Conservation (phyloP, 257 asterid species). For the Leptodermis oblonga region DNA sequence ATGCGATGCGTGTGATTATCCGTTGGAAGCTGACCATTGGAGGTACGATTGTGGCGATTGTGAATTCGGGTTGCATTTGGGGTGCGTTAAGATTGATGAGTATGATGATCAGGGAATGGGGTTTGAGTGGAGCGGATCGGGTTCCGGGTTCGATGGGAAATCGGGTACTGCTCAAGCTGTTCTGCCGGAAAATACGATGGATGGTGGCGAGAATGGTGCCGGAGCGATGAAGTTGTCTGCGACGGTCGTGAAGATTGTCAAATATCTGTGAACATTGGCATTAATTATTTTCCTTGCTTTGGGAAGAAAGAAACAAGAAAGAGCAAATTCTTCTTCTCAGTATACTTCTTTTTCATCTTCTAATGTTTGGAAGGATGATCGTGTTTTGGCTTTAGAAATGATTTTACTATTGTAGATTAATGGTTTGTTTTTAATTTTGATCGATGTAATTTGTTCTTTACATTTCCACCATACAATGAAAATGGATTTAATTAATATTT, state of each 20-base stretch:
- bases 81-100: conserved; percentile 1
- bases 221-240: not conserved
- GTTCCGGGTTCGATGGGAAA: not conserved
- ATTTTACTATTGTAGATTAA: not conserved
- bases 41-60: conserved; percentile 17
- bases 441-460: not conserved
- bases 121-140: too few relatives aligned
- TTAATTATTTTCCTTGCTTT: not conserved
- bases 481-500: too few relatives aligned
- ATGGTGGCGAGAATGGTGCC: not conserved
- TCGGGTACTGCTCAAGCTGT: conserved; percentile 5
- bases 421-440: too few relatives aligned
- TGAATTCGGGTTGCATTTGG: conserved; percentile 23
- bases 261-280: not conserved
- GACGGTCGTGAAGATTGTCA: conserved; percentile 1
- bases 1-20: conserved; percentile 6
- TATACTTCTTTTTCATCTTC: too few relatives aligned
- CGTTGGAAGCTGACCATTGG: conserved; percentile 8
- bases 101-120: not conserved
- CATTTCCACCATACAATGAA: not conserved
- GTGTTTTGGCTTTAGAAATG: not conserved
- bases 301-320: too few relatives aligned
- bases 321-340: not conserved
- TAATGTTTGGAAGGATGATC: too few relatives aligned
- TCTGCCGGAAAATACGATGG: not conserved